Evolutionary conservation across 108 stramenopile genomes (phyloP), one percentile per base, ranked within the genome.

Genomic region (Seminavis robusta): DNA sequence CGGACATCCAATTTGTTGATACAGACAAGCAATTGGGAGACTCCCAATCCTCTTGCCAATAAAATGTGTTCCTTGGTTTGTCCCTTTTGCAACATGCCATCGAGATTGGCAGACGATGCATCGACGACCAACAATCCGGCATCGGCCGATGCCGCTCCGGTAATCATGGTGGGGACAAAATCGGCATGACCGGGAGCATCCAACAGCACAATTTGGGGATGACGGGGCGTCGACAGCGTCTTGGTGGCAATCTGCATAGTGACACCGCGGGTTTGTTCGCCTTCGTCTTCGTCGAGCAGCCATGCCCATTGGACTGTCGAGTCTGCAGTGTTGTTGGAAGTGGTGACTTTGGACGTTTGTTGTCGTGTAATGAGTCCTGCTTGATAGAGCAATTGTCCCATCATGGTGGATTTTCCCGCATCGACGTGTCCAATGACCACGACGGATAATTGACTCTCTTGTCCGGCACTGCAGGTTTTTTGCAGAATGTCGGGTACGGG

Each of bases 241-340:
- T 94, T 97, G 59, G 97, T 84, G 20, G 95, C 94, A 51, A 98
- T 94, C 56, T 99, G 96, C 87, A 99, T 99, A 61, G 98, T 99
- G 52, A 98, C 96, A n/a, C 97, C 97, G 16, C 94, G 93, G 72
- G 95, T 97, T 31, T 97, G 96, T 79, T 99, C 98, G 49, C 85
- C 80, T 82, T 97, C 96, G 45, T 96, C 88, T 69, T 98, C 97
- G 80, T 98, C 97, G 40, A 98, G 76, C 41, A 98, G 79, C 96
- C 96, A 99, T 23, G 95, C 95, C 47, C 90, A 86, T 93, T 48
- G 88, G 59, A 56, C 84, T 82, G 43, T 83, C 81, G 42, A 9
- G 50, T 10, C 25, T 57, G 63, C 48, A 78, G 80, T 32, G 74
- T 77, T 20, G 40, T 26, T 10, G 33, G 56, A 29, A 27, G 30